Conservation (phyloP, 108 stramenopile species). For the Nitzschia inconspicua region DNA sequence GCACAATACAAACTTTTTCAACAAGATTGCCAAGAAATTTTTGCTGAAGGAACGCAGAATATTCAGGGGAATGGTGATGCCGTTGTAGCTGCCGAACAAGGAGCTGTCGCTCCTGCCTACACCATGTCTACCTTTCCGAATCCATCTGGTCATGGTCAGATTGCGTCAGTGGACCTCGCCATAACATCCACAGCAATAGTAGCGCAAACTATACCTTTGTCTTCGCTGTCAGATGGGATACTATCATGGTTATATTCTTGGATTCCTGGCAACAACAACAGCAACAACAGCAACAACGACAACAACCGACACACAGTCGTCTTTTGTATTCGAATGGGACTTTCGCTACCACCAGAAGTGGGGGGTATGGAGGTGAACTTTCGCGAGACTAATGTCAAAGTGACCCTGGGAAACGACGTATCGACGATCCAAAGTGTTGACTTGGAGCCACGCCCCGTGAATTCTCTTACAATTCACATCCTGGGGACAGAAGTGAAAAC, state of each 20-base stretch:
- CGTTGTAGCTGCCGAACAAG: not conserved
- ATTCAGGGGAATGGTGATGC: not conserved
- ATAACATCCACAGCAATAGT: no score
- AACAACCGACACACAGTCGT: not conserved
- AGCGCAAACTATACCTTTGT: not conserved
- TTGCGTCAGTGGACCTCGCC: not conserved
- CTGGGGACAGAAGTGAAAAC: no score
- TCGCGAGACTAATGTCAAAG: slow-evolving; percentile 1
- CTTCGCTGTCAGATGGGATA: no score
- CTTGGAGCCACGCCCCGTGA: no score
- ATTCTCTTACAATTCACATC: no score
- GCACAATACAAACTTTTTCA: slow-evolving; percentile 1
- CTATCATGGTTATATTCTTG: no score
- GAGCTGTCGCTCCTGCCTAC: no score
- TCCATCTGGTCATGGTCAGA: not conserved
- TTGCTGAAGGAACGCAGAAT: not conserved
- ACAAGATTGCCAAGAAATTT: not conserved
- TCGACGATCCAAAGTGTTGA: no score
- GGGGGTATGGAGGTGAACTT: slow-evolving; percentile 6
- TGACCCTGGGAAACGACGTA: no score
- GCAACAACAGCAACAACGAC: not conserved
- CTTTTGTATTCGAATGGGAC: slow-evolving; percentile 2
- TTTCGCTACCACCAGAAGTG: not conserved
- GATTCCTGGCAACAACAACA: not conserved
- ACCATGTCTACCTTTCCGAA: not conserved